Conservation (phyloP, 192 early-diverging fungal species). For the Coemansia sp. region DNA sequence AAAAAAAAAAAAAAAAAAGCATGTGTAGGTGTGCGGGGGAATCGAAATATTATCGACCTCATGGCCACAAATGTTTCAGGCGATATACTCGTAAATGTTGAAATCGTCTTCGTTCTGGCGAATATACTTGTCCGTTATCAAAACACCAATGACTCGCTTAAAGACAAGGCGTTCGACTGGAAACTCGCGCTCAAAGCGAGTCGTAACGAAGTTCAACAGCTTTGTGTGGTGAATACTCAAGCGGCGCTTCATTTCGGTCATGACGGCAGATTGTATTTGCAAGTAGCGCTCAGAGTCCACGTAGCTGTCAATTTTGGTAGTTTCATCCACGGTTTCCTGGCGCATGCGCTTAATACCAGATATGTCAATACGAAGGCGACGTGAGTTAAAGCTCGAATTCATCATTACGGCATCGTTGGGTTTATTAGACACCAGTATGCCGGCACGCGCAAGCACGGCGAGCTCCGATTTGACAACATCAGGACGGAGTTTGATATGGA, state of each 20-base stretch:
- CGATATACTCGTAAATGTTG: background rate
- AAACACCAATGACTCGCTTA: background rate
- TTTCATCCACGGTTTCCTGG: slow-evolving; percentile 77
- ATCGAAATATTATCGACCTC: background rate
- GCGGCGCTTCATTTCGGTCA: background rate
- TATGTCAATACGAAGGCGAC: slow-evolving; percentile 82
- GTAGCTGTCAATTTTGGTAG: slow-evolving; percentile 70
- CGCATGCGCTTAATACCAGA: slow-evolving; percentile 79
- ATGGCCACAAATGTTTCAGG: background rate
- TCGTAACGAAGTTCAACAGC: background rate
- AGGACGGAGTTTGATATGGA: background rate
- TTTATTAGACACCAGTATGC: background rate
- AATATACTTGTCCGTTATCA: background rate
- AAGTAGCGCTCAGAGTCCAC: slow-evolving; percentile 57
- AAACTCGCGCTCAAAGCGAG: background rate
- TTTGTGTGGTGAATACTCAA: background rate
- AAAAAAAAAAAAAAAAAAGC: background rate
- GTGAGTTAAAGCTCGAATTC: slow-evolving; percentile 77
- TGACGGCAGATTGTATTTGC: background rate
- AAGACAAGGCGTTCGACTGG: background rate
- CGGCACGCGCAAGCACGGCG: background rate
- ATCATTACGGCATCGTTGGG: slow-evolving; percentile 24
- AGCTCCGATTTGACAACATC: background rate
- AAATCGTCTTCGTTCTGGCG: background rate
- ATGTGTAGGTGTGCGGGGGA: background rate